phyloP scores from a whole-genome alignment of 768 basidiomycete genomes.

The Trametes punicea region DNA sequence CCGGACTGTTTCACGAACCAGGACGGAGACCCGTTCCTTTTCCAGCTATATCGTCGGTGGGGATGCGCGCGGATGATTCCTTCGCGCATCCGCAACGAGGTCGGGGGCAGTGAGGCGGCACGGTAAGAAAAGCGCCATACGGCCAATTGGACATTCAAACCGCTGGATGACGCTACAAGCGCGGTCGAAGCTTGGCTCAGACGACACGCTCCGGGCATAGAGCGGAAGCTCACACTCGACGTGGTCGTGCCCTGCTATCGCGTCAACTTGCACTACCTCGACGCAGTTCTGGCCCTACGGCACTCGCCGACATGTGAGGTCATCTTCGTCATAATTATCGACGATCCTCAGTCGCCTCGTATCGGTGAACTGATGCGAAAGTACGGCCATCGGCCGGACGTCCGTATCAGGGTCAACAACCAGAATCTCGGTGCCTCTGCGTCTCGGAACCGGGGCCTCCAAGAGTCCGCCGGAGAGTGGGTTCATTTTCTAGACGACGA shows the following conservation, averaged over 20 bases:
- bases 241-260: conserved; percentile 56
- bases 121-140: conserved; percentile 47
- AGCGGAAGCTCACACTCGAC: conserved; percentile 48
- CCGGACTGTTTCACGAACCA: conserved; percentile 55
- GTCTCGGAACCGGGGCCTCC: conserved; percentile 52
- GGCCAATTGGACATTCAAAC: conserved; percentile 46
- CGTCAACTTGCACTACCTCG: conserved; percentile 43
- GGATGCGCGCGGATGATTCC: conserved; percentile 45
- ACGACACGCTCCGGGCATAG: conserved; percentile 19
- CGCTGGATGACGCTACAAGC: conserved; percentile 40
- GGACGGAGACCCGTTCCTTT: conserved; percentile 57
- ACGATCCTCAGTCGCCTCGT: conserved; percentile 45
- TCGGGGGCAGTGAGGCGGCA: conserved; percentile 45
- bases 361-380: conserved; percentile 37
- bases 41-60: conserved; percentile 59
- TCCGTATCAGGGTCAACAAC: conserved; percentile 51
- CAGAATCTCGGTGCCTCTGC: conserved; percentile 50
- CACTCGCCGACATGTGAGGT: conserved; percentile 41
- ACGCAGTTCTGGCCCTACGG: conserved; percentile 42
- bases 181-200: conserved; percentile 38
- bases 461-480: conserved; percentile 56
- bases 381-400: conserved; percentile 43
- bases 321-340: conserved; percentile 59
- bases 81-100: conserved; percentile 39
- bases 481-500: conserved; percentile 62